Evolutionary conservation across 179 eudicot genomes (phyloP).

Genomic region (Silene vulgaris): DNA sequence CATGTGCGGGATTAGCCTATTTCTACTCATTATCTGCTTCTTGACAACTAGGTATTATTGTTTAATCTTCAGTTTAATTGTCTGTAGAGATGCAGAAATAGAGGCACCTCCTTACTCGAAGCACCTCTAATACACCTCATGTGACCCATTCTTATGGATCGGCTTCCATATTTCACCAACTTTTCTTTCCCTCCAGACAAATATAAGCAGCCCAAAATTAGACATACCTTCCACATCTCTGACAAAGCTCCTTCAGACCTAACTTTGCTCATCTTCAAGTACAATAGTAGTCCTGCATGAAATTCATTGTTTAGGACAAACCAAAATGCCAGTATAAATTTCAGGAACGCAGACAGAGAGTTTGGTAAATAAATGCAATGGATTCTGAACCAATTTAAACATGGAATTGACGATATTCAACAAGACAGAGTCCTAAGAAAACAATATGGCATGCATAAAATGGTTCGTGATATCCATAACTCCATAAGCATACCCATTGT

Average conservation of each 20-base stretch:
- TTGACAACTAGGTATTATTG: background rate
- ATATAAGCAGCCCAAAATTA: background rate
- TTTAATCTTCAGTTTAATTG: background rate
- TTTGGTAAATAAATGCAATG: background rate
- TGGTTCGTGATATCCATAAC: too few species aligned
- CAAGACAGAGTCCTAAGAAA: background rate
- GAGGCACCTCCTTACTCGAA: background rate
- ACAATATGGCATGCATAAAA: too few species aligned
- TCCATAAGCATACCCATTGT: too few species aligned
- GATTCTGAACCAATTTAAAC: background rate
- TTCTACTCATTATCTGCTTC: too few species aligned
- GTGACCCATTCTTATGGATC: background rate
- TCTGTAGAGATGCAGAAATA: background rate
- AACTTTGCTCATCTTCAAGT: conserved; percentile 84
- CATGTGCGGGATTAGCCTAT: background rate
- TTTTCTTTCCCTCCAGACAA: background rate
- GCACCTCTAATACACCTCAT: background rate
- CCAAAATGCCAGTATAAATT: background rate
- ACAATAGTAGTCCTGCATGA: conserved; percentile 59
- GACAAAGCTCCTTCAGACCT: conserved; percentile 83
- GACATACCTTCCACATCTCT: conserved; percentile 83
- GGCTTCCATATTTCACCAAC: too few species aligned
- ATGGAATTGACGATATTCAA: background rate
- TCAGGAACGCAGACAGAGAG: background rate
- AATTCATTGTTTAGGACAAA: conserved; percentile 14